phyloP scores from a whole-genome alignment of 768 basidiomycete genomes.

The Suillus spraguei region DNA sequence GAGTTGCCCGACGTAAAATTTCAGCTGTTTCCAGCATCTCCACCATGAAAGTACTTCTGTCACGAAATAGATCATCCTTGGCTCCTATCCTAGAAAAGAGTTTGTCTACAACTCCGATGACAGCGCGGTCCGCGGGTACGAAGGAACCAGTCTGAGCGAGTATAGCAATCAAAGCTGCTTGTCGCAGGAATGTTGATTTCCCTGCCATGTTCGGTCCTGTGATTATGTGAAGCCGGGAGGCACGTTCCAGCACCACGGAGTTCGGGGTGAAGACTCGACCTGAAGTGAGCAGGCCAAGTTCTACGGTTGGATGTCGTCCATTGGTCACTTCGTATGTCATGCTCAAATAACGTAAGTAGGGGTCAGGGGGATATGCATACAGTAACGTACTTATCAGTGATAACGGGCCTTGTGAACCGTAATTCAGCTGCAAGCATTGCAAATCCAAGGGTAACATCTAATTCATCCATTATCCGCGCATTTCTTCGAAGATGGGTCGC shows the following conservation, averaged over 20 bases:
- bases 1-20: conserved; percentile 83
- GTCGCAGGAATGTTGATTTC: conserved; percentile 92
- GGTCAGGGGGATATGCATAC: neutral
- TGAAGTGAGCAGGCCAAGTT: conserved; percentile 74
- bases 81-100: conserved; percentile 96
- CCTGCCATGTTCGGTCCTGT: conserved; percentile 97
- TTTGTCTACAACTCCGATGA: conserved; percentile 85
- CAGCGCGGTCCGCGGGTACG: conserved; percentile 85
- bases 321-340: conserved; percentile 66
- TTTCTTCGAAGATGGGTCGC: conserved; percentile 66
- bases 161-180: conserved; percentile 86
- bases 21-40: conserved; percentile 95
- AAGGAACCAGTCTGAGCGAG: conserved; percentile 93
- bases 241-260: conserved; percentile 60
- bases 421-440: conserved; percentile 79
- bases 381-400: conserved; percentile 66
- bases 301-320: conserved; percentile 93
- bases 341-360: conserved; percentile 31
- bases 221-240: conserved; percentile 75
- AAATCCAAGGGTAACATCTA: conserved; percentile 84
- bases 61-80: conserved; percentile 91
- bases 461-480: conserved; percentile 79
- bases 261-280: conserved; percentile 88
- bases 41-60: conserved; percentile 98
- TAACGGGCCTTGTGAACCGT: conserved; percentile 69